Evolutionary conservation across 2,329 filamentous ascomycete genomes (phyloP).

Genomic region (Trichoderma cornu-damae): DNA sequence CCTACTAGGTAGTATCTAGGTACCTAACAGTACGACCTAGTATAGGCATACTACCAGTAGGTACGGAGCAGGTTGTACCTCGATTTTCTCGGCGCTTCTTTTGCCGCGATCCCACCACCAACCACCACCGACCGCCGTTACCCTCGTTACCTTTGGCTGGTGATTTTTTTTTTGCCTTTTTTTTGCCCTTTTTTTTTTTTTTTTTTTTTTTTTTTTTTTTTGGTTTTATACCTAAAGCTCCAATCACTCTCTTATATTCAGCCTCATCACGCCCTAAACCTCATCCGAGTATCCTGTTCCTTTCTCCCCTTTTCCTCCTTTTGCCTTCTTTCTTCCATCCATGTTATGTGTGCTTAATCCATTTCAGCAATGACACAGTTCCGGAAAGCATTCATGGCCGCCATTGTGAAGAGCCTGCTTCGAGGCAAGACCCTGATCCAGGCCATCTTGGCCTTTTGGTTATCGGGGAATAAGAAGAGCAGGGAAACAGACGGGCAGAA

Average conservation of each 20-base stretch:
- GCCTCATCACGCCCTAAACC: constrained; percentile 2
- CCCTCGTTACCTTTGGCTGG: constrained; percentile 7
- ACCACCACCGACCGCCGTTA: not conserved
- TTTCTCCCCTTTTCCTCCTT: not conserved
- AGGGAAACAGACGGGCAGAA: constrained; percentile 23
- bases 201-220: too few species aligned
- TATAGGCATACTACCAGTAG: too few species aligned
- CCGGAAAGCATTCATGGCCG: constrained; percentile 50
- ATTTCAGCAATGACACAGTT: constrained; percentile 54
- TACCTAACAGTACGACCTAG: too few species aligned
- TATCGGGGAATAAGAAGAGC: constrained; percentile 30
- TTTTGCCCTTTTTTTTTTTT: too few species aligned
- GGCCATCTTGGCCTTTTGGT: constrained; percentile 52
- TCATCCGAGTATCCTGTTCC: constrained; percentile 1
- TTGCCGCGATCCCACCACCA: constrained; percentile 3
- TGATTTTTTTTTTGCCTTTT: not conserved
- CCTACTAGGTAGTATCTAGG: too few species aligned
- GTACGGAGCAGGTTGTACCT: not conserved
- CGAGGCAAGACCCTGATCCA: constrained; percentile 56
- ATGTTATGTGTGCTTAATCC: constrained; percentile 46
- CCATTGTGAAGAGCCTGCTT: constrained; percentile 52
- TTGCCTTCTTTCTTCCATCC: constrained; percentile 1
- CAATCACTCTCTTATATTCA: constrained; percentile 5
- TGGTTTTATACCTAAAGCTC: not conserved
- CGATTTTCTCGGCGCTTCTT: constrained; percentile 14